Conservation (phyloP, 2,329 filamentous ascomycete species). For the Calonectria leucothoes region DNA sequence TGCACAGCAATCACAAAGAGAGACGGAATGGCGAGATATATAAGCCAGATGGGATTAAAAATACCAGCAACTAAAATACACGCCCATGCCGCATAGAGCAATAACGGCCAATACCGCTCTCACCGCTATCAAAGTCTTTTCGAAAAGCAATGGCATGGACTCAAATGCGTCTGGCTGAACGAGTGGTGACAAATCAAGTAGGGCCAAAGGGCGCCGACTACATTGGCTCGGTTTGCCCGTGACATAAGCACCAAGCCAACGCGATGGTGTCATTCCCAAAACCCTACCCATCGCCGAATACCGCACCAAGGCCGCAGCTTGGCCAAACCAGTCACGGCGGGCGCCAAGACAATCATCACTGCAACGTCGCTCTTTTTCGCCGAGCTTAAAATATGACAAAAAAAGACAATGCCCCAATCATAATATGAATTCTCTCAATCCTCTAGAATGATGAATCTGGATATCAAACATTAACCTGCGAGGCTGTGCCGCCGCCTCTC, state of each 20-base stretch:
- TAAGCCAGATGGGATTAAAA: neutral
- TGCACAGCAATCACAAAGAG: neutral
- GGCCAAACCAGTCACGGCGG: neutral
- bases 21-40: neutral
- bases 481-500: neutral
- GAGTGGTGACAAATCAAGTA: conserved; percentile 31
- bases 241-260: conserved; percentile 15
- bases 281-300: neutral
- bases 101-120: neutral
- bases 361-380: conserved; percentile 9
- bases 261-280: neutral
- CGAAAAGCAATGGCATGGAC: conserved; percentile 1
- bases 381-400: neutral
- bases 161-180: neutral
- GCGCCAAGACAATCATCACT: neutral
- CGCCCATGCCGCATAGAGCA: no score
- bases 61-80: neutral
- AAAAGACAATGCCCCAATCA: conserved; percentile 19
- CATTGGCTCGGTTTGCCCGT: conserved; percentile 5
- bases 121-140: neutral
- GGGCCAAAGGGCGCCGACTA: conserved; percentile 18
- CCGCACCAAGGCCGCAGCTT: neutral
- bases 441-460: conserved; percentile 16
- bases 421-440: conserved; percentile 21
- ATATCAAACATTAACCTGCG: conserved; percentile 20